Conservation (phyloP, 768 basidiomycete genomes). For the Russula vinacea region DNA sequence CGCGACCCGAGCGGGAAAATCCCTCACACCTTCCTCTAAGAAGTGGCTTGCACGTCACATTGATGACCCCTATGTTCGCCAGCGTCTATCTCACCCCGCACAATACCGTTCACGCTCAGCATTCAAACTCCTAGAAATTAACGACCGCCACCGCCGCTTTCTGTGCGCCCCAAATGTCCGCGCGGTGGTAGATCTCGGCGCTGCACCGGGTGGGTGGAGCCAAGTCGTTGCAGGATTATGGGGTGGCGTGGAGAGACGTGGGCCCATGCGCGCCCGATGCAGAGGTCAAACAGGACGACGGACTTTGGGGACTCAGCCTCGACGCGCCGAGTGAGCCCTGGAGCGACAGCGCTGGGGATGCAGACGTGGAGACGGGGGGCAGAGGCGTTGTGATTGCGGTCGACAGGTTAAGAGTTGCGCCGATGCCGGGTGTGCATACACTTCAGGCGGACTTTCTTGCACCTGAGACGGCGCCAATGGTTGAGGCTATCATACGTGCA, state of each 20-base stretch:
- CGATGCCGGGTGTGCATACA: constrained; percentile 68
- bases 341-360: constrained; percentile 1
- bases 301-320: constrained; percentile 19
- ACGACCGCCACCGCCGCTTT: constrained; percentile 54
- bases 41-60: constrained; percentile 70
- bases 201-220: constrained; percentile 93
- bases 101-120: constrained; percentile 83
- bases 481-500: constrained; percentile 42
- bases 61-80: constrained; percentile 67
- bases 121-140: constrained; percentile 85
- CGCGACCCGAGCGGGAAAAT: constrained; percentile 13
- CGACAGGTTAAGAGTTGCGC: constrained; percentile 70
- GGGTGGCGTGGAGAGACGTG: constrained; percentile 43
- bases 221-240: constrained; percentile 73
- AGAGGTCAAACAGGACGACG: not conserved
- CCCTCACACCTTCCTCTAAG: constrained; percentile 41
- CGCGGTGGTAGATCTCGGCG: constrained; percentile 82
- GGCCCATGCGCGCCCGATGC: constrained; percentile 12
- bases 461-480: constrained; percentile 44
- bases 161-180: constrained; percentile 50
- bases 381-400: constrained; percentile 66
- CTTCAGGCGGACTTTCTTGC: constrained; percentile 79
- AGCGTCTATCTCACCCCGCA: constrained; percentile 43
- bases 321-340: constrained; percentile 10
- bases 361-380: constrained; percentile 30